Percentiles rank a stretch among this genome's conserved stretches.
phyloP scores from a whole-genome alignment of 2,329 filamentous ascomycete genomes.

The Mycogone perniciosa region DNA sequence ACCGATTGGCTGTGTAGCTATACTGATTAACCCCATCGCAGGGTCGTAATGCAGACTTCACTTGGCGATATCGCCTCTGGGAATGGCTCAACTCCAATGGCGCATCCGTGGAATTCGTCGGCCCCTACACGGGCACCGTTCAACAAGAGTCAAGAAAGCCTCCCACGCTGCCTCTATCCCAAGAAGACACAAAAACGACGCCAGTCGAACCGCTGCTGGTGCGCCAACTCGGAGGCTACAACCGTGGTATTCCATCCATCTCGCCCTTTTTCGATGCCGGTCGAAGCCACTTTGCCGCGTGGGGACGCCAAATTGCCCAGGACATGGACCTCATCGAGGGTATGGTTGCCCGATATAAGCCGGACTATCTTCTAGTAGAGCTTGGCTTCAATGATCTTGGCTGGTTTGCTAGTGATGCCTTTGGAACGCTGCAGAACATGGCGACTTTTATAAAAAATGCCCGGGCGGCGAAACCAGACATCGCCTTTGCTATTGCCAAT shows the following conservation, averaged over 20 bases:
- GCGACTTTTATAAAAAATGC: conserved; percentile 25
- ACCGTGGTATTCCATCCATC: not conserved
- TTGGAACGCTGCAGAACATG: conserved; percentile 4
- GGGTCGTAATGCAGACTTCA: conserved; percentile 34
- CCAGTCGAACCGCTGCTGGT: not conserved
- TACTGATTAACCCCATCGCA: conserved; percentile 17
- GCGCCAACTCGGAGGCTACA: not conserved
- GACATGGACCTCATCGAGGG: conserved; percentile 22
- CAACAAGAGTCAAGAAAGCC: conserved; percentile 9
- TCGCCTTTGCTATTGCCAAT: conserved; percentile 26
- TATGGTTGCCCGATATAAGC: conserved; percentile 22
- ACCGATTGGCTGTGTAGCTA: not conserved
- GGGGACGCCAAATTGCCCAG: conserved; percentile 29
- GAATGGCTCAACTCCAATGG: conserved; percentile 29
- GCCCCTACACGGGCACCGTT: conserved; percentile 31
- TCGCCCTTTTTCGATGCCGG: not conserved
- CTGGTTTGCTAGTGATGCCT: conserved; percentile 19
- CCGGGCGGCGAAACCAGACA: conserved; percentile 20
- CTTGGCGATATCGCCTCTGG: conserved; percentile 37
- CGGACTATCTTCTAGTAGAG: conserved; percentile 29
- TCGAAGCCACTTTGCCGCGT: conserved; percentile 26
- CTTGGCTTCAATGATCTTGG: conserved; percentile 32
- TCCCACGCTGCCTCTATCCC: not conserved
- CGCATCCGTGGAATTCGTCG: conserved; percentile 25
- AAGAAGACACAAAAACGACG: not conserved